phyloP scores from a whole-genome alignment of 2,329 filamentous ascomycete genomes.

The Aspergillus novoparasiticus region DNA sequence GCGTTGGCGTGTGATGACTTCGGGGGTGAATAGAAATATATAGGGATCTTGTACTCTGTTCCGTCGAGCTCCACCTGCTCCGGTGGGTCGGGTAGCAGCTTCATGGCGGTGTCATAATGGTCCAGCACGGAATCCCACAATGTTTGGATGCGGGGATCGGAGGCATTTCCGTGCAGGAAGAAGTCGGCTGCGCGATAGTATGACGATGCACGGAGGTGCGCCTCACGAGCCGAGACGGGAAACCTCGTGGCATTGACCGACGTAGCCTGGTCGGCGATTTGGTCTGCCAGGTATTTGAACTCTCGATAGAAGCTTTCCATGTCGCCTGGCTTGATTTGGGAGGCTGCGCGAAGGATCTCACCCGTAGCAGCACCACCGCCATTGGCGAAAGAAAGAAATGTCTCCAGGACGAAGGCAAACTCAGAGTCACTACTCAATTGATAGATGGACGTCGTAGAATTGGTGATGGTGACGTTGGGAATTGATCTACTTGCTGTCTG shows the following conservation, averaged over 20 bases:
- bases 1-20: background rate
- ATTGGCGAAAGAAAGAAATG: background rate
- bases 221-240: background rate
- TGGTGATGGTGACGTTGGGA: background rate
- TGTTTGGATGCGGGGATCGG: background rate
- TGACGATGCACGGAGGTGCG: background rate
- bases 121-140: background rate
- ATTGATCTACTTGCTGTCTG: background rate
- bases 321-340: background rate
- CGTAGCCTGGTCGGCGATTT: background rate
- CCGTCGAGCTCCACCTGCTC: background rate
- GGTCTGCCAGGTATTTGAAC: background rate
- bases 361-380: background rate
- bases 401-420: background rate
- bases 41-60: background rate
- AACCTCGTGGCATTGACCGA: background rate
- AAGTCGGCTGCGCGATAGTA: background rate
- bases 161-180: background rate
- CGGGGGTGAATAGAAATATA: background rate
- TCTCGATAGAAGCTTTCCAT: background rate
- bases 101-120: background rate
- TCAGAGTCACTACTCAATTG: background rate
- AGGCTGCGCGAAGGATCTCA: background rate
- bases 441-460: background rate
- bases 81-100: background rate